Evolutionary conservation across 306 rosid genomes (phyloP).

Genomic region (Pterocarpus santalinus): DNA sequence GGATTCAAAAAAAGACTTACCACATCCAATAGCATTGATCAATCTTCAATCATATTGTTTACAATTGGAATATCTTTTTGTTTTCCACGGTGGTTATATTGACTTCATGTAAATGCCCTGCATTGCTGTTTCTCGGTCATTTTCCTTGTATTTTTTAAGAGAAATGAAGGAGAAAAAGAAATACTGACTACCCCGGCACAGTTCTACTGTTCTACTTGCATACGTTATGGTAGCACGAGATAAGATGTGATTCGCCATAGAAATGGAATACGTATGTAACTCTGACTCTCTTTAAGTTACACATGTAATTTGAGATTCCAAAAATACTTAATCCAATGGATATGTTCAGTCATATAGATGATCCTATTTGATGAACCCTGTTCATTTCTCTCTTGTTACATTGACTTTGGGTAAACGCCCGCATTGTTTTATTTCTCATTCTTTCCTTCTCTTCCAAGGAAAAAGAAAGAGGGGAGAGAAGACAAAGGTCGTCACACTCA

Average conservation of each 20-base stretch:
- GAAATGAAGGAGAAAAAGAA: too few species aligned
- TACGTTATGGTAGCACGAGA: too few species aligned
- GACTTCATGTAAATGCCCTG: too few species aligned
- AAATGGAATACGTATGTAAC: too few species aligned
- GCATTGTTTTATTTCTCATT: background rate
- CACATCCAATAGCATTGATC: slow-evolving; percentile 1
- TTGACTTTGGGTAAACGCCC: background rate
- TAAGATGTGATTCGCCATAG: too few species aligned
- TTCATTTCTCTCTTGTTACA: background rate
- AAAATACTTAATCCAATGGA: background rate
- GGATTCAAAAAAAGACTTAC: background rate
- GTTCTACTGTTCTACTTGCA: too few species aligned
- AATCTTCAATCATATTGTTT: background rate
- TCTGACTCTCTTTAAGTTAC: background rate
- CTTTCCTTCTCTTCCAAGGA: background rate
- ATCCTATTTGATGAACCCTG: background rate
- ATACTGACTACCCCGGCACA: too few species aligned
- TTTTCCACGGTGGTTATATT: too few species aligned
- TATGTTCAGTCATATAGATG: background rate
- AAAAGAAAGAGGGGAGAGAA: background rate
- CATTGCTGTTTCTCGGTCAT: too few species aligned
- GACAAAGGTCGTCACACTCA: background rate
- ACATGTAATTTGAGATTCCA: background rate
- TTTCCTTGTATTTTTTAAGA: too few species aligned
- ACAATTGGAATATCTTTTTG: too few species aligned